Percentiles rank a stretch among this genome's conserved stretches.
These are phyloP conservation scores for Chrysopogon serrulatus DNA, from an alignment of 176 grass and related monocot genomes.

Conservation along the genomic window DNA sequence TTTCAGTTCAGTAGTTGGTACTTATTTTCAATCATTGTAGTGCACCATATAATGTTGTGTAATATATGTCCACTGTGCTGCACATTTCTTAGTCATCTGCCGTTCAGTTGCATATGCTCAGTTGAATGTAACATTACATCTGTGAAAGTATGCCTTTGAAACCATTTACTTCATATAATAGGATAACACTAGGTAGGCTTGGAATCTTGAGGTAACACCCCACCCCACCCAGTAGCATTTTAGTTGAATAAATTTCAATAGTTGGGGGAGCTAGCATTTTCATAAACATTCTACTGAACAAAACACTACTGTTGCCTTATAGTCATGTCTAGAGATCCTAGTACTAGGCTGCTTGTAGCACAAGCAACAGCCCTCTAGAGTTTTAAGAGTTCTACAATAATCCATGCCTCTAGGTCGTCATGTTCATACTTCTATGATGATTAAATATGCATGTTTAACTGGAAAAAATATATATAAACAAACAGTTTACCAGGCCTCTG, in stretches of 20 bases:
- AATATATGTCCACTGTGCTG: conserved; percentile 15
- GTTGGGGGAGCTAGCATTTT: neutral
- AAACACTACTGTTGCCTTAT: neutral
- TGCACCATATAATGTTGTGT: conserved; percentile 25
- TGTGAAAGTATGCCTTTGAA: neutral
- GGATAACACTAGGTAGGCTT: neutral
- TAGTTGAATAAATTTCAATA: conserved; percentile 4
- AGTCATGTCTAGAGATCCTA: neutral
- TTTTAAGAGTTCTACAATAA: neutral
- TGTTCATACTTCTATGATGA: neutral
- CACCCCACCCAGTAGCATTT: neutral
- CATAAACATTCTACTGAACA: neutral
- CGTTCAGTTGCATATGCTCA: neutral
- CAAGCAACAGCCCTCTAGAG: neutral
- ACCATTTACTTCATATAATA: neutral
- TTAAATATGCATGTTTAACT: neutral
- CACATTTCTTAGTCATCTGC: neutral
- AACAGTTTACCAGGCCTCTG: neutral
- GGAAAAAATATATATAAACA: neutral
- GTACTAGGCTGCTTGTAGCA: neutral
- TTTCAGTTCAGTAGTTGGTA: conserved; percentile 20
- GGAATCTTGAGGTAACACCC: neutral
- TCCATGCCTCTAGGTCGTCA: neutral
- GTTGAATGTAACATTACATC: neutral
- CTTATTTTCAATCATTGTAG: conserved; percentile 32